These are phyloP conservation scores for Cyclocybe aegerita DNA, from an alignment of 768 basidiomycete species.

Conservation along the genomic window DNA sequence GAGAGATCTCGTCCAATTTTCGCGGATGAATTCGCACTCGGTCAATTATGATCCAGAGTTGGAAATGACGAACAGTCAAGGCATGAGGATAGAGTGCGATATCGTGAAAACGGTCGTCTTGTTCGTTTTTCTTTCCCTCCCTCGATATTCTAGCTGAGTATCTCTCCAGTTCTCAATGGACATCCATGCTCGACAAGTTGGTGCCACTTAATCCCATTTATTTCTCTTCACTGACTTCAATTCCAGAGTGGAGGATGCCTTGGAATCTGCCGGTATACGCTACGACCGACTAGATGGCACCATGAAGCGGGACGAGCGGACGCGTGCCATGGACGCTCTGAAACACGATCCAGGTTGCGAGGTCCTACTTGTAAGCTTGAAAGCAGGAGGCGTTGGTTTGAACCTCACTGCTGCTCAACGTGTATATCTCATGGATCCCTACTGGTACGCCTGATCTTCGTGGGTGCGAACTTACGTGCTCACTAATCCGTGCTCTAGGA, in stretches of 20 bases:
- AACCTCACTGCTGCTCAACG: constrained; percentile 94
- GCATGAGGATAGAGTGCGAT: constrained; percentile 67
- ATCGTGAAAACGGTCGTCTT: constrained; percentile 93
- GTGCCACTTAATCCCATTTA: constrained; percentile 4
- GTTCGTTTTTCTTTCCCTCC: constrained; percentile 48
- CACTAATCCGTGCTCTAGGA: constrained; percentile 48
- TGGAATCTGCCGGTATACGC: constrained; percentile 77
- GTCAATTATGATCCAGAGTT: constrained; percentile 86
- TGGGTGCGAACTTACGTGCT: constrained; percentile 6
- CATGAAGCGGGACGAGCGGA: constrained; percentile 96
- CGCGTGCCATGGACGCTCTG: constrained; percentile 87
- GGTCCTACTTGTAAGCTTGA: constrained; percentile 92
- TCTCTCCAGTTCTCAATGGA: constrained; percentile 82
- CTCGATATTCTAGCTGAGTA: constrained; percentile 14
- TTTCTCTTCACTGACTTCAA: constrained; percentile 10
- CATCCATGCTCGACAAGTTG: constrained; percentile 90
- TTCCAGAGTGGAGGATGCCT: constrained; percentile 81
- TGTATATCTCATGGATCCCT: constrained; percentile 96
- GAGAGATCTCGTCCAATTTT: constrained; percentile 77
- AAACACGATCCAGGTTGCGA: constrained; percentile 90
- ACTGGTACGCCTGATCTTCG: constrained; percentile 56
- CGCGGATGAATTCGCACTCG: constrained; percentile 83
- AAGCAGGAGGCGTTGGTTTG: constrained; percentile 95
- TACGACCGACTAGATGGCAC: constrained; percentile 95
- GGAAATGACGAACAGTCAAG: constrained; percentile 75